Evolutionary conservation across 2,329 filamentous ascomycete genomes (phyloP).

Genomic region (Cadophora sp.): DNA sequence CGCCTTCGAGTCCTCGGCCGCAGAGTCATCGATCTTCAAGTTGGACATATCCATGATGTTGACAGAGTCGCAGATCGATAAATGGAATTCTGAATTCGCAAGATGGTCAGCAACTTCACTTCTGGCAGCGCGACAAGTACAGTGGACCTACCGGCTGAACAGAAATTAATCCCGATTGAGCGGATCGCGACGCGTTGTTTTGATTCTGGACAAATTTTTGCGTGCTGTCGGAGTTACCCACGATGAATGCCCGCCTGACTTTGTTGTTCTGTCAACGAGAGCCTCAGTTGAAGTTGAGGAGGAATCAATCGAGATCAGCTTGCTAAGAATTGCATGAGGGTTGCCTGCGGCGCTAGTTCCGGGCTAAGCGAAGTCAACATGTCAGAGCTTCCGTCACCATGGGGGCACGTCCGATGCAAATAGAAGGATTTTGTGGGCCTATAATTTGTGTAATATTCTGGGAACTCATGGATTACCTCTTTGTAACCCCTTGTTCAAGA

Average conservation of each 20-base stretch:
- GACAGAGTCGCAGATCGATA: not conserved
- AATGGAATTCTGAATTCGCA: not conserved
- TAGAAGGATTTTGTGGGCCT: too few relatives aligned
- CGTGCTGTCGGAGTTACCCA: too few relatives aligned
- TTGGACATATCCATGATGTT: not conserved
- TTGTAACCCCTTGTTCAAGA: too few relatives aligned
- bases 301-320: not conserved
- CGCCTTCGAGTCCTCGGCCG: not conserved
- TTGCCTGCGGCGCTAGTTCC: not conserved
- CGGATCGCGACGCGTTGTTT: not conserved
- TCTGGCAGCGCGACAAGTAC: not conserved
- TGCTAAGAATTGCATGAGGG: not conserved
- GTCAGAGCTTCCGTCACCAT: not conserved
- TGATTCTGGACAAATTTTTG: not conserved
- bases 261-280: not conserved
- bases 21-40: not conserved
- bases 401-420: too few relatives aligned
- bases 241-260: not conserved
- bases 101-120: not conserved
- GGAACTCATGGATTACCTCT: too few relatives aligned
- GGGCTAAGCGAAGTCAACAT: slow-evolving; percentile 1
- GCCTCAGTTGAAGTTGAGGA: not conserved
- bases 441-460: too few relatives aligned
- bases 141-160: not conserved
- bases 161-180: not conserved